Percentiles rank a stretch among this genome's conserved stretches.
These are phyloP conservation scores for Pogostemon cablin DNA, from an alignment of 257 asterid genomes.

Conservation along the genomic window DNA sequence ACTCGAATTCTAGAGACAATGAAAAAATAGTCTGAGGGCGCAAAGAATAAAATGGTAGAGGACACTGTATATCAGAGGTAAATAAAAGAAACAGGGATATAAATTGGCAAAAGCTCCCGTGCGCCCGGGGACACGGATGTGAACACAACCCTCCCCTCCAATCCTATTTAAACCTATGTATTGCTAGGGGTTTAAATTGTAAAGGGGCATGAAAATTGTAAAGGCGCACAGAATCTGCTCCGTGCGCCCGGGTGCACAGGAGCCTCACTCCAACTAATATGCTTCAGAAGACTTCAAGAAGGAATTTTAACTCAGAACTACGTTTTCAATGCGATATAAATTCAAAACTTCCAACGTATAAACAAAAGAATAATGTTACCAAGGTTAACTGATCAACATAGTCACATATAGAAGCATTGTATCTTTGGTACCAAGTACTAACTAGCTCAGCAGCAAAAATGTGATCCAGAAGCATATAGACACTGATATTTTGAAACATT, in stretches of 20 bases:
- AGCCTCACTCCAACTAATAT: background rate
- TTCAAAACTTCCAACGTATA: background rate
- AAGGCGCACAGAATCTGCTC: too few relatives aligned
- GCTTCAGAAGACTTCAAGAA: background rate
- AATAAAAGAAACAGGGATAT: background rate
- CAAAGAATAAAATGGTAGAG: background rate
- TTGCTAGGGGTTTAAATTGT: too few relatives aligned
- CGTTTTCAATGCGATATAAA: background rate
- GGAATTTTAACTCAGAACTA: background rate
- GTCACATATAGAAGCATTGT: too few relatives aligned
- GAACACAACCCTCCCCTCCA: too few relatives aligned
- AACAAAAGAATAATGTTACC: too few relatives aligned
- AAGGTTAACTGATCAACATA: too few relatives aligned
- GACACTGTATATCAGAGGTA: background rate
- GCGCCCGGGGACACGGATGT: too few relatives aligned
- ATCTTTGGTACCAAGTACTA: background rate
- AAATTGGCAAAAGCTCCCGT: too few relatives aligned
- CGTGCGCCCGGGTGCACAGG: too few relatives aligned
- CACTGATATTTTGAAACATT: background rate
- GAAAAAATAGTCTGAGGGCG: background rate
- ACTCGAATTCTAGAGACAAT: background rate
- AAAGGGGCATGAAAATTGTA: too few relatives aligned
- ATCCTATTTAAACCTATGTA: too few relatives aligned
- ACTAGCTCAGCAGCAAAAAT: background rate
- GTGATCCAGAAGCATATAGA: background rate